These are phyloP conservation scores for Nidularia pulvinata DNA, from an alignment of 768 basidiomycete species.

Conservation along the genomic window DNA sequence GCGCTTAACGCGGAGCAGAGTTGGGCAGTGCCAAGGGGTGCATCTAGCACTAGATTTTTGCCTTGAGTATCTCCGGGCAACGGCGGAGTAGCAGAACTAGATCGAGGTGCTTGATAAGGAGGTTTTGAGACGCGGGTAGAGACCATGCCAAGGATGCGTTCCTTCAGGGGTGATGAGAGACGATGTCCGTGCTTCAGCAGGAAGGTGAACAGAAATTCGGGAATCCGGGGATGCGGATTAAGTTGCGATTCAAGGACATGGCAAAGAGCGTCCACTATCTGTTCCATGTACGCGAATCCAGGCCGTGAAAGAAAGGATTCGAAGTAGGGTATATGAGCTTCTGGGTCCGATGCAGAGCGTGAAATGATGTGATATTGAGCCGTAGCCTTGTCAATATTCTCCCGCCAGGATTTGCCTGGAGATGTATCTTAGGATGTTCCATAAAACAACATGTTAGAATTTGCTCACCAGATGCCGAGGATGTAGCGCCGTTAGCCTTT, in stretches of 20 bases:
- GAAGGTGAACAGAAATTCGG: conserved; percentile 39
- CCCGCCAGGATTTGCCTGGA: conserved; percentile 12
- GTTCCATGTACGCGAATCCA: conserved; percentile 19
- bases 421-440: neutral
- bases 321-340: conserved; percentile 48
- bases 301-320: conserved; percentile 29
- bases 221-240: conserved; percentile 29
- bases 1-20: conserved; percentile 16
- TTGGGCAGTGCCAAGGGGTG: conserved; percentile 1
- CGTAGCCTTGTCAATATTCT: conserved; percentile 28
- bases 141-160: conserved; percentile 29
- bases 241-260: conserved; percentile 25
- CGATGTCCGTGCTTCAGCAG: conserved; percentile 20
- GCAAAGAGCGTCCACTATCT: conserved; percentile 33
- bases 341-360: conserved; percentile 29
- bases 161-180: conserved; percentile 24
- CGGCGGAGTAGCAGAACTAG: neutral
- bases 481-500: neutral
- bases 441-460: neutral
- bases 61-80: neutral
- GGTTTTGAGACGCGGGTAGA: conserved; percentile 19
- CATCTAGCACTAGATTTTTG: neutral
- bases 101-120: neutral
- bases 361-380: conserved; percentile 38
- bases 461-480: neutral